Evolutionary conservation across 805 yeast genomes (phyloP).

Genomic region (Candida arabinofermentans): DNA sequence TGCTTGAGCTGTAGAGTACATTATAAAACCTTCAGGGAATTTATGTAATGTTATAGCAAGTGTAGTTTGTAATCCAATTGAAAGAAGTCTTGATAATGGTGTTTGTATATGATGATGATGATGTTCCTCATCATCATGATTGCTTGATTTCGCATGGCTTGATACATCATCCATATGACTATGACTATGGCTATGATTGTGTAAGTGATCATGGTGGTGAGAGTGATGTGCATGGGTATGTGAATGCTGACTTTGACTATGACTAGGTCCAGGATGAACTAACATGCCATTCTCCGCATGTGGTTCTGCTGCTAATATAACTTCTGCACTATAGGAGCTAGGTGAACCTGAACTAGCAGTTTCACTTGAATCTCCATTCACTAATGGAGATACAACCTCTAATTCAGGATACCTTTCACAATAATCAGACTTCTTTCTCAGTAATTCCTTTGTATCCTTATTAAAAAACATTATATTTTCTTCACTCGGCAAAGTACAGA

Average conservation of each 20-base stretch:
- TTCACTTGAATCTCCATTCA: conserved; percentile 9
- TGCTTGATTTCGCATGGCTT: neutral
- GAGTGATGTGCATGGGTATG: neutral
- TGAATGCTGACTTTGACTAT: neutral
- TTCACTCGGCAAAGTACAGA: conserved; percentile 31
- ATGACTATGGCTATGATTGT: neutral
- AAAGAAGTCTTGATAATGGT: conserved; percentile 69
- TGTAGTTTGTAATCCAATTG: conserved; percentile 89
- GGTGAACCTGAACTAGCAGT: neutral
- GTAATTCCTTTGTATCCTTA: conserved; percentile 20
- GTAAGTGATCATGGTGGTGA: neutral
- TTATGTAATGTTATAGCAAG: conserved; percentile 86
- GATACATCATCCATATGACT: conserved; percentile 10
- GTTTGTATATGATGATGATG: conserved; percentile 82
- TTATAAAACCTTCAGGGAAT: conserved; percentile 91
- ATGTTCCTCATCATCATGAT: conserved; percentile 20
- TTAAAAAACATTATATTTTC: conserved; percentile 32
- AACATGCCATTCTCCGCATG: no score
- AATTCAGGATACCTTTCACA: conserved; percentile 27
- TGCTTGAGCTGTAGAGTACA: conserved; percentile 69
- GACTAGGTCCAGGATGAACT: neutral
- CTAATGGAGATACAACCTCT: conserved; percentile 30
- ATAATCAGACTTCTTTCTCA: conserved; percentile 23
- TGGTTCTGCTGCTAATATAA: no score
- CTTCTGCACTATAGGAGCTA: no score